These are phyloP conservation scores for Sporothrix brunneoviolacea DNA, from an alignment of 2,329 filamentous ascomycete species.

Conservation along the genomic window DNA sequence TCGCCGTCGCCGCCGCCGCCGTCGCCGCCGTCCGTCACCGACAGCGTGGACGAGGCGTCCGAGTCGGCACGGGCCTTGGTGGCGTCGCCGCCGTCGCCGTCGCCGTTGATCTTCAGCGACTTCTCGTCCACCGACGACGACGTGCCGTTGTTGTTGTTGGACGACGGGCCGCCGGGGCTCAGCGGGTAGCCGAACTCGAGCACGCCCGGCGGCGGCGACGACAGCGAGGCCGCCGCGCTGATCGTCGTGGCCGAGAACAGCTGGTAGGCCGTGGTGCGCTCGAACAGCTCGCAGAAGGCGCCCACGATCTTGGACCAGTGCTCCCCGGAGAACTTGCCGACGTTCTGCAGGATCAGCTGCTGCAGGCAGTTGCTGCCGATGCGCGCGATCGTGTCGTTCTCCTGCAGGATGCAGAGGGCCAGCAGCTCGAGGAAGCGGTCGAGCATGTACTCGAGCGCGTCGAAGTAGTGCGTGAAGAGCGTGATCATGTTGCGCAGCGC, in stretches of 20 bases:
- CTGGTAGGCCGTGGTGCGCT: slow-evolving; percentile 88
- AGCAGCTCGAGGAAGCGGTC: slow-evolving; percentile 93
- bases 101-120: slow-evolving; percentile 55
- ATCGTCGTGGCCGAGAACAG: slow-evolving; percentile 77
- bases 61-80: slow-evolving; percentile 28
- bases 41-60: slow-evolving; percentile 25
- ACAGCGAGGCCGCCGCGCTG: slow-evolving; percentile 45
- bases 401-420: slow-evolving; percentile 94
- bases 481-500: slow-evolving; percentile 97
- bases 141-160: slow-evolving; percentile 15
- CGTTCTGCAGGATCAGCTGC: slow-evolving; percentile 92
- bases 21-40: slow-evolving; percentile 22
- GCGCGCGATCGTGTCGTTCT: slow-evolving; percentile 95
- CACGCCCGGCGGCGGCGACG: slow-evolving; percentile 47
- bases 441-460: slow-evolving; percentile 93
- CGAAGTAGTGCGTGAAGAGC: slow-evolving; percentile 97
- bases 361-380: slow-evolving; percentile 98
- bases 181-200: slow-evolving; percentile 42
- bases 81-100: slow-evolving; percentile 23
- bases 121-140: slow-evolving; percentile 40
- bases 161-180: slow-evolving; percentile 29
- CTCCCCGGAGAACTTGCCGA: slow-evolving; percentile 76
- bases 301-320: slow-evolving; percentile 96
- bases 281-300: slow-evolving; percentile 92
- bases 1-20: slow-evolving; percentile 20